Base-by-base conservation (phyloP, 2,329 filamentous ascomycete genomes). In the Cordyceps militaris region DNA sequence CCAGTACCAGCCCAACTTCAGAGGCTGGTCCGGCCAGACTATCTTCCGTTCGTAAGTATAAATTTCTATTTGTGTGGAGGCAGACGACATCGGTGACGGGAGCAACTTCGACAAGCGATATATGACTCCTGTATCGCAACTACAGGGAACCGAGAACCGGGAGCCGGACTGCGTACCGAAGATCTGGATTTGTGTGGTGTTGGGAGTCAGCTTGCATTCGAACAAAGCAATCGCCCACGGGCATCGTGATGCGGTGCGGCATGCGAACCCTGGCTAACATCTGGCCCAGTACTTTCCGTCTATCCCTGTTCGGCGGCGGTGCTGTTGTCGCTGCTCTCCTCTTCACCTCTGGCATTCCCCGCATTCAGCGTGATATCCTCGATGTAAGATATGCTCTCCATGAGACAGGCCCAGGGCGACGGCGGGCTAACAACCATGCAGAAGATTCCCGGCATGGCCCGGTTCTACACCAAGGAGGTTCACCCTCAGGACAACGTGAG, bases 401-500 rank as follows among this genome's bases (percentile, higher is more conserved):
- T 11, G 21, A 30, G n/a, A 14, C 7, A 14, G 19, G 10, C 5
- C 8, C 21, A 34, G 3, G 11, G 14, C 24, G 3, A 21, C 32
- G 9, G 55, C 34, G 34, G 32, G 57, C 65, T 73, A 26, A 74
- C 61, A 51, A 14, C 26, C 34, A 42, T 46, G 23, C 62, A 84
- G 80, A 81, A 82, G 70, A 62, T 86, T 21, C 83, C 83, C 63
- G 61, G 81, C 64, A 62, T 85, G 60, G 76, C 77, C 62, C 61
- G 65, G 50, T 73, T 76, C 71, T 86, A 78, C 69, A 65, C 75
- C 65, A 77, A 79, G 69, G 74, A 82, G 67, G 65, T 81, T 63
- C 78, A 81, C 64, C 74, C 83, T 60, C 80, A 82, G 60, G 83
- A 86, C 73, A 85, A 84, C 73, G 83, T 86, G 65, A 75, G 82